A percentile compares a stretch with the other conserved stretches of the same genome.
Conservation (phyloP, 2,329 filamentous ascomycete species). For the Botrytis tulipae region DNA sequence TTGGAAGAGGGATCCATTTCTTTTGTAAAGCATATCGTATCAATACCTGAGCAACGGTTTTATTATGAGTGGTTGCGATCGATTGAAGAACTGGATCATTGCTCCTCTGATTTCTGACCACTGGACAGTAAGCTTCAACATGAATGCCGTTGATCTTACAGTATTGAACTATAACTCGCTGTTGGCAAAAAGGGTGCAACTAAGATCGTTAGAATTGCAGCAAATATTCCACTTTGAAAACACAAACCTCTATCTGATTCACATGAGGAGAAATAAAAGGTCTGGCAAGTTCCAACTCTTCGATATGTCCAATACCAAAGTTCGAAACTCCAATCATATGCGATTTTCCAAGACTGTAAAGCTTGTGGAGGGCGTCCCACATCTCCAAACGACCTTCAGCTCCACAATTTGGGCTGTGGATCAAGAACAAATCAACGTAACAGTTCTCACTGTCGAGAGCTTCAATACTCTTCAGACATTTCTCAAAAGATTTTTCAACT, state of each 20-base stretch:
- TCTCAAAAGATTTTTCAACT: conserved; percentile 8
- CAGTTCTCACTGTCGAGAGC: conserved; percentile 20
- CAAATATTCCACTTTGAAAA: conserved; percentile 28
- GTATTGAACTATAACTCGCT: conserved; percentile 52
- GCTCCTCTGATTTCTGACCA: conserved; percentile 58
- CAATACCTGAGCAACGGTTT: conserved; percentile 62
- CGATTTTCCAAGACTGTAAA: not conserved
- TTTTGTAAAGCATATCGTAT: conserved; percentile 59
- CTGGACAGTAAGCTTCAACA: conserved; percentile 49
- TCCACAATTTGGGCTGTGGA: conserved; percentile 11
- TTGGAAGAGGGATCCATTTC: conserved; percentile 65
- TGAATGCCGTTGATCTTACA: conserved; percentile 51
- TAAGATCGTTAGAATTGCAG: conserved; percentile 18
- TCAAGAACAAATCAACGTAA: conserved; percentile 26
- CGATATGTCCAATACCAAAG: conserved; percentile 20
- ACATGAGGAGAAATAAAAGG: conserved; percentile 16
- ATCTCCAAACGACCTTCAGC: conserved; percentile 14
- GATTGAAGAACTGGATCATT: conserved; percentile 53
- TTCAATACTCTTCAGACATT: conserved; percentile 21
- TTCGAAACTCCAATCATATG: conserved; percentile 19
- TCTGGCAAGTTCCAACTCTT: conserved; percentile 10
- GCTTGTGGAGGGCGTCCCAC: conserved; percentile 17
- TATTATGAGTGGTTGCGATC: conserved; percentile 58
- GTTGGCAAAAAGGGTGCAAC: conserved; percentile 65
- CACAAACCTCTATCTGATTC: conserved; percentile 21